These are phyloP conservation scores for Cyberlindnera lachancei DNA, from an alignment of 805 yeast species.

Conservation along the genomic window DNA sequence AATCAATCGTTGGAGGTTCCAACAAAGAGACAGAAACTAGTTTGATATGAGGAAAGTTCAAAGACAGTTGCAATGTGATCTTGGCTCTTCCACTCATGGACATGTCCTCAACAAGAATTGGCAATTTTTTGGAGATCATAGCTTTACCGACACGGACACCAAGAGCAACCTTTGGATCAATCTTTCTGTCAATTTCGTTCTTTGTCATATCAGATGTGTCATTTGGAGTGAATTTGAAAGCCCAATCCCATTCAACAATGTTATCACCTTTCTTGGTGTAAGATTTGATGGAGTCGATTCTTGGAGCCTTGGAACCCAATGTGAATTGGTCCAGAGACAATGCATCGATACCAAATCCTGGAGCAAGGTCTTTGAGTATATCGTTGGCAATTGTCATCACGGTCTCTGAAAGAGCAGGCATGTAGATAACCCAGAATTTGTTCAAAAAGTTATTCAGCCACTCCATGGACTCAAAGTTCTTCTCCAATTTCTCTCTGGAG, in stretches of 20 bases:
- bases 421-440: constrained; percentile 81
- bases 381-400: constrained; percentile 67
- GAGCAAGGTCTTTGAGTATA: constrained; percentile 60
- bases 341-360: constrained; percentile 78
- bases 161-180: constrained; percentile 74
- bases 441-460: constrained; percentile 75
- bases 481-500: constrained; percentile 57
- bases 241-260: constrained; percentile 78
- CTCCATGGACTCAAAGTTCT: constrained; percentile 63
- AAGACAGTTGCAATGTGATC: constrained; percentile 52
- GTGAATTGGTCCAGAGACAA: constrained; percentile 70
- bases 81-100: constrained; percentile 65
- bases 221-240: constrained; percentile 71
- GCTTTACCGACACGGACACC: constrained; percentile 81
- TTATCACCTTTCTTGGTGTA: constrained; percentile 63
- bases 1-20: constrained; percentile 74
- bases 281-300: constrained; percentile 63
- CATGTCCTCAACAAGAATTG: constrained; percentile 78
- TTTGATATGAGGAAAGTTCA: constrained; percentile 72
- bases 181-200: constrained; percentile 58
- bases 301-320: constrained; percentile 74
- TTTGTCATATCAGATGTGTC: constrained; percentile 82
- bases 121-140: constrained; percentile 65
- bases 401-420: constrained; percentile 77
- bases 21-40: constrained; percentile 63